Evolutionary conservation across 192 early-diverging fungal genomes (phyloP).

Genomic region (Coemansia sp.): DNA sequence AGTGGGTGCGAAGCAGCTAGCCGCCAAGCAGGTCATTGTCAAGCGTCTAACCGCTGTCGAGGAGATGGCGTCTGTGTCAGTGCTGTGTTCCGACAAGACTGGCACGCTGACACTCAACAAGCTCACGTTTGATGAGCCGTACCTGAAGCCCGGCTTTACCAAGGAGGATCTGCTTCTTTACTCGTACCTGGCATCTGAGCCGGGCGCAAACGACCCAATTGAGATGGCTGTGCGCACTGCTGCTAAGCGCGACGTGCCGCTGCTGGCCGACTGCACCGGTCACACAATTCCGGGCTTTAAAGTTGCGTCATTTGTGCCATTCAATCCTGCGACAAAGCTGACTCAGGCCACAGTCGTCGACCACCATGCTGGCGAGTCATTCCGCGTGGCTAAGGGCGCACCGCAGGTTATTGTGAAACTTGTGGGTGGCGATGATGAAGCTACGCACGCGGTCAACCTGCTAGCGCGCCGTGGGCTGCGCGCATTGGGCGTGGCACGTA

Average conservation of each 20-base stretch:
- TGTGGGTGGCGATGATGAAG: slow-evolving; percentile 79
- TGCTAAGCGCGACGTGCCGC: slow-evolving; percentile 67
- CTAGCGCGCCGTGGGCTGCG: slow-evolving; percentile 87
- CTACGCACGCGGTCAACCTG: slow-evolving; percentile 75
- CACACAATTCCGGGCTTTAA: slow-evolving; percentile 91
- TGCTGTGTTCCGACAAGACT: slow-evolving; percentile 83
- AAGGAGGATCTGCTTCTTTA: slow-evolving; percentile 78
- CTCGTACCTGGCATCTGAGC: slow-evolving; percentile 81
- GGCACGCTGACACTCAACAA: slow-evolving; percentile 90
- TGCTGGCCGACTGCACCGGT: slow-evolving; percentile 64
- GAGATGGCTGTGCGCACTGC: slow-evolving; percentile 83
- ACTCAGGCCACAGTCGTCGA: slow-evolving; percentile 85
- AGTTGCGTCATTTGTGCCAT: slow-evolving; percentile 86
- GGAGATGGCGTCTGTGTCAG: slow-evolving; percentile 86
- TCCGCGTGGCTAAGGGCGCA: slow-evolving; percentile 92
- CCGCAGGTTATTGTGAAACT: slow-evolving; percentile 89
- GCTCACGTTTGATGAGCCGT: slow-evolving; percentile 87
- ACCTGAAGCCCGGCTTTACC: slow-evolving; percentile 62
- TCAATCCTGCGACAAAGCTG: slow-evolving; percentile 91
- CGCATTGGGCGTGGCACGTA: slow-evolving; percentile 89
- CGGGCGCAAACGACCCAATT: slow-evolving; percentile 86
- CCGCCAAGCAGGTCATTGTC: slow-evolving; percentile 88
- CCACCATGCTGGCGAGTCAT: slow-evolving; percentile 65
- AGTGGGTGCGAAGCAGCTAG: slow-evolving; percentile 81
- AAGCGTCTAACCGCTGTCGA: slow-evolving; percentile 94